A percentile compares a stretch with the other conserved stretches of the same genome.
These are phyloP conservation scores for Microsporum audouinii DNA, from an alignment of 2,329 filamentous ascomycete species.

Conservation along the genomic window DNA sequence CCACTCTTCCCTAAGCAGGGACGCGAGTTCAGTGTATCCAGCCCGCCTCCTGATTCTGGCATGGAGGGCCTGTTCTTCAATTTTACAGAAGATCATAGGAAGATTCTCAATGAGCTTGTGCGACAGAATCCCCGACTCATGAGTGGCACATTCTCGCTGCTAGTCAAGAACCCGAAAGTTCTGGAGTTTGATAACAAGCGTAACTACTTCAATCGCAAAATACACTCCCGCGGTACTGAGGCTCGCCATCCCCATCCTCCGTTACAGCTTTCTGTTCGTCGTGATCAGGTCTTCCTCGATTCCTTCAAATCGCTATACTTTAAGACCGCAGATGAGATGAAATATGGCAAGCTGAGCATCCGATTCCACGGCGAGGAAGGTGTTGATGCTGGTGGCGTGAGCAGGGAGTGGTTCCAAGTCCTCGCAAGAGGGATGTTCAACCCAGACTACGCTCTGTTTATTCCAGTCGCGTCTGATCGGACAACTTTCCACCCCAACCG, in stretches of 20 bases:
- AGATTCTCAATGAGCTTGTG: slow-evolving; percentile 94
- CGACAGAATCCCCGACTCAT: slow-evolving; percentile 95
- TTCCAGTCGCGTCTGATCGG: slow-evolving; percentile 88
- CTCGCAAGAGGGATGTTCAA: slow-evolving; percentile 98
- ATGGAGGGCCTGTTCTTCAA: slow-evolving; percentile 91
- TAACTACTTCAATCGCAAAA: slow-evolving; percentile 92
- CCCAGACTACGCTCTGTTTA: slow-evolving; percentile 92
- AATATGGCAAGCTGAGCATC: slow-evolving; percentile 96
- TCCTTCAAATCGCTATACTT: slow-evolving; percentile 98
- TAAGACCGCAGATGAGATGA: slow-evolving; percentile 94
- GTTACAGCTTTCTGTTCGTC: slow-evolving; percentile 77
- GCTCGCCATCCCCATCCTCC: slow-evolving; percentile 61
- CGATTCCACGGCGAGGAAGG: slow-evolving; percentile 96
- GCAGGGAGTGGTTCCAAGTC: slow-evolving; percentile 97
- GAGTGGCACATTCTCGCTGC: slow-evolving; percentile 90
- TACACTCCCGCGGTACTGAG: slow-evolving; percentile 64
- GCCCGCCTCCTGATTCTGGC: slow-evolving; percentile 63
- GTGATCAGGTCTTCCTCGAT: slow-evolving; percentile 93
- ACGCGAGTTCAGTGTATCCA: slow-evolving; percentile 63
- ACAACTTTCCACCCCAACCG: slow-evolving; percentile 99
- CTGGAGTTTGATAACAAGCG: slow-evolving; percentile 99
- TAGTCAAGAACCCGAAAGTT: slow-evolving; percentile 98
- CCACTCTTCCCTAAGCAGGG: slow-evolving; percentile 35
- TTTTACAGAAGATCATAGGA: slow-evolving; percentile 94
- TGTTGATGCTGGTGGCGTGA: slow-evolving; percentile 93